phyloP scores from a whole-genome alignment of 371 early-diverging fungal genomes.

The Syncephalastrum racemosum region DNA sequence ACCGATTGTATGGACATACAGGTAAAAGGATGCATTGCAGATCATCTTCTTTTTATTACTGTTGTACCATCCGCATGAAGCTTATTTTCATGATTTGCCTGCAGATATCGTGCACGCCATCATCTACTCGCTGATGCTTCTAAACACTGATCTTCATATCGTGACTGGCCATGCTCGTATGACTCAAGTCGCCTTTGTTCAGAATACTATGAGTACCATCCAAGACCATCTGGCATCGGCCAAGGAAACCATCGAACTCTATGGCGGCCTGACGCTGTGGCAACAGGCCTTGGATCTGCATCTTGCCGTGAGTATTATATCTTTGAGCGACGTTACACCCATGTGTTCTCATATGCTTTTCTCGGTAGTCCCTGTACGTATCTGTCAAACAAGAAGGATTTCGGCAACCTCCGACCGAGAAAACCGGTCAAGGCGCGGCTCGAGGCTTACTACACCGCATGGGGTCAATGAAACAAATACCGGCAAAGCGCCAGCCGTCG shows the following conservation, averaged over 20 bases:
- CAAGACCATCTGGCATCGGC: conserved; percentile 25
- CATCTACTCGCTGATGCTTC: conserved; percentile 78
- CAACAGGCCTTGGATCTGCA: conserved; percentile 15
- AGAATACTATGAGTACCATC: conserved; percentile 51
- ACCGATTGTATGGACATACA: too few species aligned
- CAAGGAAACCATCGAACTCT: background rate
- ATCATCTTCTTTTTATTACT: conserved; percentile 27
- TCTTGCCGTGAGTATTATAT: conserved; percentile 8
- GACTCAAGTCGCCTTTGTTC: conserved; percentile 48
- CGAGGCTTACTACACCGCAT: conserved; percentile 8
- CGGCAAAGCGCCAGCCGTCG: too few species aligned
- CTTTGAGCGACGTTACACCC: background rate
- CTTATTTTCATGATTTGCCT: background rate
- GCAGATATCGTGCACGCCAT: conserved; percentile 81
- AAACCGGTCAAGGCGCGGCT: conserved; percentile 3
- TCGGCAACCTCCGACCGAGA: conserved; percentile 8
- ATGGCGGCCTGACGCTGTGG: conserved; percentile 8
- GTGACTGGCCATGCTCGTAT: conserved; percentile 44
- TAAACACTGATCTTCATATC: conserved; percentile 89
- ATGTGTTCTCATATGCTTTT: too few species aligned
- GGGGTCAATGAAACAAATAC: conserved; percentile 4
- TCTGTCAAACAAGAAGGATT: conserved; percentile 20
- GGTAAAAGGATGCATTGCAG: conserved; percentile 12
- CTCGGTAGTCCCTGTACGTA: conserved; percentile 6
- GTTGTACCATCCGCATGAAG: conserved; percentile 42